A percentile compares a stretch with the other conserved stretches of the same genome.
These are phyloP conservation scores for Salix udensis DNA, from an alignment of 345 rosid species.

Conservation along the genomic window DNA sequence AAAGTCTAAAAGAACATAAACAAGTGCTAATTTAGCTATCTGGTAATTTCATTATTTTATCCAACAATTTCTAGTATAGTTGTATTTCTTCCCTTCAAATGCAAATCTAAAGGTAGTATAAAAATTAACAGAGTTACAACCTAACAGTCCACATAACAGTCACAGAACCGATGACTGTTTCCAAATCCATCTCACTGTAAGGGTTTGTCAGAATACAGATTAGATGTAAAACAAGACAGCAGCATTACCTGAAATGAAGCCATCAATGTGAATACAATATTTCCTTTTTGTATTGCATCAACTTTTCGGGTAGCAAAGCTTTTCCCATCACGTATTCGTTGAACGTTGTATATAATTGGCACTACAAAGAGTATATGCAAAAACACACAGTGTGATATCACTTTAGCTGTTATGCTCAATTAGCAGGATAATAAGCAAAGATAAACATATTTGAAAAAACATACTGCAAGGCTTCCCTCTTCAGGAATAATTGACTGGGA, in stretches of 20 bases:
- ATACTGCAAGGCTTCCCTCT: background rate
- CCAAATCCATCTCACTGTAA: background rate
- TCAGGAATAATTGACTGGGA: background rate
- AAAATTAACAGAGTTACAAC: background rate
- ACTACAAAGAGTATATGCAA: constrained; percentile 43
- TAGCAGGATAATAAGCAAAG: background rate
- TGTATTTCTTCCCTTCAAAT: background rate
- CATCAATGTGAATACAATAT: constrained; percentile 64
- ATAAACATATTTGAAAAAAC: background rate
- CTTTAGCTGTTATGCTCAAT: background rate
- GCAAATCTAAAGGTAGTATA: background rate
- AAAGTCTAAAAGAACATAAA: background rate
- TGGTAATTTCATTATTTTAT: background rate
- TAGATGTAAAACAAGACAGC: constrained; percentile 12
- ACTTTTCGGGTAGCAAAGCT: constrained; percentile 89
- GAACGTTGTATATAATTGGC: constrained; percentile 75
- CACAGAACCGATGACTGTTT: background rate
- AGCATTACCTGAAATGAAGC: constrained; percentile 85
- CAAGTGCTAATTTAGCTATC: background rate
- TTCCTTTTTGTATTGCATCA: constrained; percentile 89
- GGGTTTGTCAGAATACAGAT: background rate
- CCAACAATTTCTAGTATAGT: background rate
- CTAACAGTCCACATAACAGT: background rate
- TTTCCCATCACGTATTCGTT: constrained; percentile 86
- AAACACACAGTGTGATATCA: background rate